These are phyloP conservation scores for Penicillium verhagenii DNA, from an alignment of 495 filamentous ascomycete species.

Conservation along the genomic window DNA sequence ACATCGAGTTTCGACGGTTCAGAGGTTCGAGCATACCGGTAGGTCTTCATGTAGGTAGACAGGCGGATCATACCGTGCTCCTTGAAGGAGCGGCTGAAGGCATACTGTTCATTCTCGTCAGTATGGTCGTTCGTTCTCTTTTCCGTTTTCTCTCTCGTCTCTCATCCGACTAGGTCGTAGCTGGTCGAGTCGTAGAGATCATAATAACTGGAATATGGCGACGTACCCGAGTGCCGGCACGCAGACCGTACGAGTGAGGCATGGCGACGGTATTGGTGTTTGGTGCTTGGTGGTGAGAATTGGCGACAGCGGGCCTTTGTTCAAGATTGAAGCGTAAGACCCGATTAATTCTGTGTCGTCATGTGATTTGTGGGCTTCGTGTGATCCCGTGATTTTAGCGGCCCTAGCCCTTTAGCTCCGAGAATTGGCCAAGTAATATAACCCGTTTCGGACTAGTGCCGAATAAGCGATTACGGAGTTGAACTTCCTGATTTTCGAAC, in stretches of 20 bases:
- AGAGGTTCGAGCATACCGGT: constrained; percentile 60
- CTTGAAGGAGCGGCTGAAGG: constrained; percentile 91
- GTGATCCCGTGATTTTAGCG: neutral
- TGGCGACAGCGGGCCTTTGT: constrained; percentile 36
- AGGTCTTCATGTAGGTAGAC: constrained; percentile 87
- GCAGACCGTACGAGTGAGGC: constrained; percentile 96
- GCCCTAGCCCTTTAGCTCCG: constrained; percentile 4
- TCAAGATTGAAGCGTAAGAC: constrained; percentile 15
- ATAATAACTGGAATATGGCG: constrained; percentile 6
- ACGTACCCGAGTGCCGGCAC: constrained; percentile 84
- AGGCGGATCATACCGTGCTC: constrained; percentile 87
- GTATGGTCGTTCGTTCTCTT: constrained; percentile 24
- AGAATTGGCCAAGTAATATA: neutral
- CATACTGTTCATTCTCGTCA: constrained; percentile 59
- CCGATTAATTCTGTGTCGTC: constrained; percentile 1
- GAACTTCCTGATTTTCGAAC: neutral
- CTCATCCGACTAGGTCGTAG: constrained; percentile 5
- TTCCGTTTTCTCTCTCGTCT: constrained; percentile 3
- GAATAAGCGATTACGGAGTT: neutral
- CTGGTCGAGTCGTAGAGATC: constrained; percentile 4
- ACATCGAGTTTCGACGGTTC: constrained; percentile 16
- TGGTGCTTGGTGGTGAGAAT: constrained; percentile 40
- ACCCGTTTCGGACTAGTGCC: neutral
- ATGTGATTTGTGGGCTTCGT: constrained; percentile 3
- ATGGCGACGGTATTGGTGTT: constrained; percentile 60